A percentile compares a stretch with the other conserved stretches of the same genome.
phyloP scores from a whole-genome alignment of 768 basidiomycete species.

The Psilocybe azurescens region DNA sequence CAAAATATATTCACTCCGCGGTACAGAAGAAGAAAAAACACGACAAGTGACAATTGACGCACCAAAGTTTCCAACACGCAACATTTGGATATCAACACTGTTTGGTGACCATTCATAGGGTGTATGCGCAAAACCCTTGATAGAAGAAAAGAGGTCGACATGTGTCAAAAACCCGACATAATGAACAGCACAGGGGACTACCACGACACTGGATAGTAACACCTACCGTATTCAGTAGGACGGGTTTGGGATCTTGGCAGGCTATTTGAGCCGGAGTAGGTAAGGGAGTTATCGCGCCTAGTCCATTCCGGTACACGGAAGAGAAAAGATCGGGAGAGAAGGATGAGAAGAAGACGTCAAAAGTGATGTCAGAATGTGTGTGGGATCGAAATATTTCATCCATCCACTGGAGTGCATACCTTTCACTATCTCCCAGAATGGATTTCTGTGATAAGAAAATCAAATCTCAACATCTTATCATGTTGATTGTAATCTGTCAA shows the following conservation, averaged over 20 bases:
- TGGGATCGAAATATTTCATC: background rate
- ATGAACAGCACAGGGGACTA: slow-evolving; percentile 16
- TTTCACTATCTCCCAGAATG: slow-evolving; percentile 84
- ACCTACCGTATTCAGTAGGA: slow-evolving; percentile 74
- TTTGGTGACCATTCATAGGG: slow-evolving; percentile 81
- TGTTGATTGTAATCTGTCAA: background rate
- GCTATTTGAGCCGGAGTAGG: slow-evolving; percentile 65
- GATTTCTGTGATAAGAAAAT: slow-evolving; percentile 52
- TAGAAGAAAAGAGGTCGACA: slow-evolving; percentile 15
- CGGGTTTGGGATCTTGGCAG: slow-evolving; percentile 81
- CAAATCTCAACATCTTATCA: slow-evolving; percentile 8
- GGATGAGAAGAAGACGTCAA: slow-evolving; percentile 12
- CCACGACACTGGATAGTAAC: slow-evolving; percentile 6
- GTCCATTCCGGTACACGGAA: slow-evolving; percentile 1
- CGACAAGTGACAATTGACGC: slow-evolving; percentile 2
- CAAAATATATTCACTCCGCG: slow-evolving; percentile 7
- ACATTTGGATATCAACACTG: slow-evolving; percentile 78
- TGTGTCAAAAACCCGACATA: slow-evolving; percentile 11
- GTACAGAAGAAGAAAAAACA: background rate
- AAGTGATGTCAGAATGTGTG: slow-evolving; percentile 11
- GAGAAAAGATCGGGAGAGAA: slow-evolving; percentile 3
- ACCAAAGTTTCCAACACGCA: slow-evolving; percentile 76
- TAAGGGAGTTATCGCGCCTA: slow-evolving; percentile 67
- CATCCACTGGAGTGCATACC: slow-evolving; percentile 36
- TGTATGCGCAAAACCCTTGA: slow-evolving; percentile 64